A percentile compares a stretch with the other conserved stretches of the same genome.
These are phyloP conservation scores for Paraphaeosphaeria minitans DNA, from an alignment of 2,329 filamentous ascomycete genomes.

Conservation along the genomic window DNA sequence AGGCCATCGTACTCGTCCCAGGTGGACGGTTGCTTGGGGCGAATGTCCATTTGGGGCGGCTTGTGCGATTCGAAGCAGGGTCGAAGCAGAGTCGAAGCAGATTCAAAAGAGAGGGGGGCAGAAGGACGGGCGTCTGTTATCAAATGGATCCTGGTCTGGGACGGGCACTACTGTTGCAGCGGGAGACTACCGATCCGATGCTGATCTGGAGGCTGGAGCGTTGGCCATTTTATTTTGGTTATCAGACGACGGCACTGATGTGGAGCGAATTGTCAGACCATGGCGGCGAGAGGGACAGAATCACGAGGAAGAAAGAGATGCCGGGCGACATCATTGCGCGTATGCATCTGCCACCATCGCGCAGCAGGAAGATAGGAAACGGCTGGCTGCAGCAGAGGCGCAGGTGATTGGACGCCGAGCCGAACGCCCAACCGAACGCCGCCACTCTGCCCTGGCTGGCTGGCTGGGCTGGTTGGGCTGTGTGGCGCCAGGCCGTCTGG, in stretches of 20 bases:
- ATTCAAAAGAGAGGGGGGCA: slow-evolving; percentile 15
- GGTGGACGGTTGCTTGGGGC: slow-evolving; percentile 49
- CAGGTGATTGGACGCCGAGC: slow-evolving; percentile 7
- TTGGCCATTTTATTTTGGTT: slow-evolving; percentile 10
- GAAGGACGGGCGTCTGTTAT: slow-evolving; percentile 4
- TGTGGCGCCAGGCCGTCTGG: no score
- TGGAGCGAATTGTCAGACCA: slow-evolving; percentile 8
- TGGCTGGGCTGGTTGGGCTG: no score
- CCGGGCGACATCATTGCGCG: slow-evolving; percentile 18
- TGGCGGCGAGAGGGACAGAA: slow-evolving; percentile 8
- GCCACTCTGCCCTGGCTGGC: neutral
- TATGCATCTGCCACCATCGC: slow-evolving; percentile 9
- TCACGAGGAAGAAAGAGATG: slow-evolving; percentile 18
- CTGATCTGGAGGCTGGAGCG: neutral
- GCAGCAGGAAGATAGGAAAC: slow-evolving; percentile 11
- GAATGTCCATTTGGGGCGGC: slow-evolving; percentile 41
- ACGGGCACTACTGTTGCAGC: slow-evolving; percentile 38
- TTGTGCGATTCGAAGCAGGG: slow-evolving; percentile 6
- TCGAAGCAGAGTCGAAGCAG: slow-evolving; percentile 14
- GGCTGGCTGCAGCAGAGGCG: neutral
- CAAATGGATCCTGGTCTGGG: slow-evolving; percentile 25
- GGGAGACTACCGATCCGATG: slow-evolving; percentile 32
- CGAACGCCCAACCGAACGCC: slow-evolving; percentile 2
- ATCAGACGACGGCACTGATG: no score
- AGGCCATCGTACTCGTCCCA: slow-evolving; percentile 55